Base-by-base conservation (phyloP, 1,284 basidiomycete genomes). In the Cryptococcus sp. region DNA sequence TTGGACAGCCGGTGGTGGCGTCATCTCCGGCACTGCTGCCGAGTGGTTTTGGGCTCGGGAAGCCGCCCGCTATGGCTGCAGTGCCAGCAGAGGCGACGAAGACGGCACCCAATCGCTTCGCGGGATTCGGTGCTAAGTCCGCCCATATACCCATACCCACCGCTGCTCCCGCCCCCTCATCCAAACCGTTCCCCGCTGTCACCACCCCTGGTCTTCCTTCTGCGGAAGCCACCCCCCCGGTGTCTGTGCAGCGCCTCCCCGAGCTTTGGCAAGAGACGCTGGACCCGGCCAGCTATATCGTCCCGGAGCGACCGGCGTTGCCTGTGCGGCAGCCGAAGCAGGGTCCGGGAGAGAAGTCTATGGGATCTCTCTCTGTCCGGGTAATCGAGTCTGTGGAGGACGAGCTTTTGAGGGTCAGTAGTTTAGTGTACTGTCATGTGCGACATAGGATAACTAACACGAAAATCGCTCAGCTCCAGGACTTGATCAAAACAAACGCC, bases 371-470 rank as follows among this genome's bases (percentile, higher is more conserved):
- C 12, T 45, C 72, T 1, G 69, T 78, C 55, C 65, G 75, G 3
- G 63, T 77, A 36, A 65, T 80, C 21, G 66, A 69, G 11, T 68
- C 75, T 18, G 73, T 81, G 50, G 63, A 78, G 0, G 66, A 67
- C 3, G 69, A 74, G 20, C 67, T 79, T 37, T 45, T 62, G 20
- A 28, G 55, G 16, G 64, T 70, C 44, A 60, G 66, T 46, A 60
- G 66, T 59, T 28, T 35, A n/a, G 39, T 24, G 24, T 11, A 33
- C 16, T 24, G 24, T 46, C 21, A 23, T 21, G 36, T n/a, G 33
- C 12, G 12, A 18, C 4, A 33, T 4, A 33, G 9, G 50, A 11
- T 46, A 55, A 13, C 61, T 67, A 46, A 60, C 44, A 33, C 21
- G 50, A 28, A 15, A 18, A 36, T 36, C 73, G 67, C 75, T 81